Conservation (phyloP, 495 filamentous ascomycete species). For the Aspergillus asperescens region DNA sequence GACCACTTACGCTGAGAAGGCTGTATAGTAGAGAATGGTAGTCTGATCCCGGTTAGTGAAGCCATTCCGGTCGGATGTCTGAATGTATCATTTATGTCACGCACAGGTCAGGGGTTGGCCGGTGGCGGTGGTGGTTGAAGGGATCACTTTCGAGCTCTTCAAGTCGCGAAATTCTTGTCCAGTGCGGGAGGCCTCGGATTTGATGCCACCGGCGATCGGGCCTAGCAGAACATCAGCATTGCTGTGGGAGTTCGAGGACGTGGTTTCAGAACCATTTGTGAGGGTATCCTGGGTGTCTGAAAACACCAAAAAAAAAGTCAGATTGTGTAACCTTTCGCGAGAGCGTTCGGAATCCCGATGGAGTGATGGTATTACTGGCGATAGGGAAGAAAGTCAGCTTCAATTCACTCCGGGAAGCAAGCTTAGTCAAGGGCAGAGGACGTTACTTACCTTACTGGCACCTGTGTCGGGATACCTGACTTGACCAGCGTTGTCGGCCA, state of each 20-base stretch:
- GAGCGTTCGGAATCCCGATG: neutral
- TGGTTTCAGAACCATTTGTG: conserved; percentile 26
- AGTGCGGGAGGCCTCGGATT: conserved; percentile 67
- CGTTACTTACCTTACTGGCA: conserved; percentile 38
- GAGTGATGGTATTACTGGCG: neutral
- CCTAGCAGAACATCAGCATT: conserved; percentile 47
- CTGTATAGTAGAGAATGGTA: conserved; percentile 96
- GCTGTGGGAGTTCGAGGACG: neutral
- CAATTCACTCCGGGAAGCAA: neutral
- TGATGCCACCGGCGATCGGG: conserved; percentile 71
- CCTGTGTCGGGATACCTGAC: conserved; percentile 41
- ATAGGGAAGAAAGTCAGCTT: conserved; percentile 13
- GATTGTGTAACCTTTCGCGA: conserved; percentile 14
- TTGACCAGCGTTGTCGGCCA: conserved; percentile 25
- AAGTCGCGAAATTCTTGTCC: conserved; percentile 69
- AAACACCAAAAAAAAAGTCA: conserved; percentile 18
- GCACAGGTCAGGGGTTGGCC: conserved; percentile 82
- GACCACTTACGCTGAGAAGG: conserved; percentile 62
- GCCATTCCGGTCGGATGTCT: conserved; percentile 1
- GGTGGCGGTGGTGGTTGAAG: conserved; percentile 63
- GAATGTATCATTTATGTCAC: conserved; percentile 26
- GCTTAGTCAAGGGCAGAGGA: neutral
- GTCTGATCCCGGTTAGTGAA: conserved; percentile 39
- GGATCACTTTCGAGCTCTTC: conserved; percentile 62
- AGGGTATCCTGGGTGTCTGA: conserved; percentile 26